Evolutionary conservation across 768 basidiomycete genomes (phyloP), one percentile per base, ranked within the genome.

Genomic region (Psilocybe tampanensis): DNA sequence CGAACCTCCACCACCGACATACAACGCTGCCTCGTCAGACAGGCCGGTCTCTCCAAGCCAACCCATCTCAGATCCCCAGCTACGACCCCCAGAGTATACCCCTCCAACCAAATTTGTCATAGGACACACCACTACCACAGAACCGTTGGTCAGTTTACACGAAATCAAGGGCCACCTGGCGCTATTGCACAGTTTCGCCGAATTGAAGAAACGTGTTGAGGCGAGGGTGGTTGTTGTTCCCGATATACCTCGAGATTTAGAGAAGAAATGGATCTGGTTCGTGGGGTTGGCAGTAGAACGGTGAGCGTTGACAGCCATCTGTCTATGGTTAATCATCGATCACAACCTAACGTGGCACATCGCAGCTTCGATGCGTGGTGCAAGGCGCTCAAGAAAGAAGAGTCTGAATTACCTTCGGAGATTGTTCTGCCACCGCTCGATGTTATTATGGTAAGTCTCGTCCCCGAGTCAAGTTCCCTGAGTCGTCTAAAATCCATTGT

Each of bases 241-340:
- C 13, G 15, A 13, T 13, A 13, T 13, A 3, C 36, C n/a, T 3
- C 4, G 21, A 22, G 43, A 44, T 11, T 4, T 3, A 18, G 43
- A 44, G 43, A 19, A 44, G 43, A 44, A 23, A 18, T 75, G 74
- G 75, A 60, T 60, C 33, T 72, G 71, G 72, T 74, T 76, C 56
- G 73, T 76, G 2, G 68, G 65, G 1, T 52, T 73, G 51, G 70
- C 74, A 18, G 75, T 73, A 8, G 74, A 76, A 56, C 60, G 73
- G 74, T 74, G 24, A 9, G 49, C 32, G 8, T 9, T 23, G 29
- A 29, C 29, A 9, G 29, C 34, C 8, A 22, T 23, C 33, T 34
- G 12, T 34, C 29, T 24, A 2, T 36, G 13, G 13, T 13, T 3
- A 3, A 19, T 51, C 23, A 4, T 39, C 34, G 9, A 15, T 39